phyloP scores from a whole-genome alignment of 139 green algal species.

The Chlamydomonas sphaeroides region DNA sequence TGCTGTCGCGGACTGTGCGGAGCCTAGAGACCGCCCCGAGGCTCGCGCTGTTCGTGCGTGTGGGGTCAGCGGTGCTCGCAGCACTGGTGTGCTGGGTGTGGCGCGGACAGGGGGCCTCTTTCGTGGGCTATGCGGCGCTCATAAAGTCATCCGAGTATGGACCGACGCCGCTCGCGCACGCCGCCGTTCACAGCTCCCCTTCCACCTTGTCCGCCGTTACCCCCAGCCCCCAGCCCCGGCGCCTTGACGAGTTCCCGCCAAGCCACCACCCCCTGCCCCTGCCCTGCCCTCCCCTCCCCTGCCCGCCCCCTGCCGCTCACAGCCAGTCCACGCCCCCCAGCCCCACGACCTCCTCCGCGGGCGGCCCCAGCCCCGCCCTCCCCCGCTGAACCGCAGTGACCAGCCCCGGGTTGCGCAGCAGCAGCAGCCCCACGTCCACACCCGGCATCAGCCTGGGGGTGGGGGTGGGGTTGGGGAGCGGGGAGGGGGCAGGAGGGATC shows the following conservation, averaged over 20 bases:
- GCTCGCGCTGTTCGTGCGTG: no score
- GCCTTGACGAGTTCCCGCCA: no score
- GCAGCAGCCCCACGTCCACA: conserved; percentile 38
- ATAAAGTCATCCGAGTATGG: no score
- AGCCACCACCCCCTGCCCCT: background rate
- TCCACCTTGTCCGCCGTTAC: background rate
- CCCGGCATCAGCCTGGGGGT: conserved; percentile 35
- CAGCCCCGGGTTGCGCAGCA: conserved; percentile 34
- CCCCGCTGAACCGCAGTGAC: conserved; percentile 28
- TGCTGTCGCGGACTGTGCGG: no score
- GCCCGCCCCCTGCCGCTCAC: background rate
- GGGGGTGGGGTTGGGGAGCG: background rate
- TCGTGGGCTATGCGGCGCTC: no score
- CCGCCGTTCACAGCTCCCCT: no score
- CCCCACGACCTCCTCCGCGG: conserved; percentile 18
- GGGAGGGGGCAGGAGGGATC: background rate
- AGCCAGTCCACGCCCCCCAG: conserved; percentile 19
- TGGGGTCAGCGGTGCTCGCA: no score
- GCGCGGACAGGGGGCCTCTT: no score
- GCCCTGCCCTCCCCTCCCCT: background rate
- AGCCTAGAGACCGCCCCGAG: no score
- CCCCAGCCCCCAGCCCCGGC: background rate
- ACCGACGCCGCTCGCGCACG: no score
- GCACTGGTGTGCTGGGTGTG: no score
- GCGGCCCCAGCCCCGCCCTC: conserved; percentile 1